These are phyloP conservation scores for Metahyphopichia silvanorum DNA, from an alignment of 805 yeast species.

Conservation along the genomic window DNA sequence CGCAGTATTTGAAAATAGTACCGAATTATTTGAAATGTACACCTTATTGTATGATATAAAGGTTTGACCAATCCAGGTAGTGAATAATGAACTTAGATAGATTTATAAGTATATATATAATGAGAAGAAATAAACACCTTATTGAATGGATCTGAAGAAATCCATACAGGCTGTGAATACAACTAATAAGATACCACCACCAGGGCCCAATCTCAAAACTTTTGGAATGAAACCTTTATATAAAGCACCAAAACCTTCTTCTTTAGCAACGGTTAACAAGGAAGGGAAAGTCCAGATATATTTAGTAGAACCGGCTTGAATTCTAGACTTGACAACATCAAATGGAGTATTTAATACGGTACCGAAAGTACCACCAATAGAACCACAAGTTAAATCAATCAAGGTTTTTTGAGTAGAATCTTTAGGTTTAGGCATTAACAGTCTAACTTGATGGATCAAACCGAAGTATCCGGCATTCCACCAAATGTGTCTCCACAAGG, in stretches of 20 bases:
- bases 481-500: constrained; percentile 91
- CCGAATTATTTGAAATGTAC: constrained; percentile 1
- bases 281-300: constrained; percentile 93
- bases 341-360: constrained; percentile 95
- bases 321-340: constrained; percentile 95
- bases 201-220: constrained; percentile 96
- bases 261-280: constrained; percentile 66
- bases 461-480: constrained; percentile 99
- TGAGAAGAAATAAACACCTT: neutral
- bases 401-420: constrained; percentile 70
- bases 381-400: constrained; percentile 88
- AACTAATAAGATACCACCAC: constrained; percentile 96
- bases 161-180: constrained; percentile 96
- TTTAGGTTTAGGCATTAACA: constrained; percentile 73
- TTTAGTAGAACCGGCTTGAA: constrained; percentile 86
- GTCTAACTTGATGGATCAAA: constrained; percentile 81
- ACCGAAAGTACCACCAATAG: constrained; percentile 96
- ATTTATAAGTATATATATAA: neutral
- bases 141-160: constrained; percentile 67
- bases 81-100: neutral
- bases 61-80: neutral
- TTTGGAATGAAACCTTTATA: constrained; percentile 97
- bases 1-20: neutral
- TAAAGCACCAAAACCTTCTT: constrained; percentile 89
- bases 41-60: constrained; percentile 1